These are phyloP conservation scores for Didymella arachidicola DNA, from an alignment of 2,329 filamentous ascomycete species.

Conservation along the genomic window DNA sequence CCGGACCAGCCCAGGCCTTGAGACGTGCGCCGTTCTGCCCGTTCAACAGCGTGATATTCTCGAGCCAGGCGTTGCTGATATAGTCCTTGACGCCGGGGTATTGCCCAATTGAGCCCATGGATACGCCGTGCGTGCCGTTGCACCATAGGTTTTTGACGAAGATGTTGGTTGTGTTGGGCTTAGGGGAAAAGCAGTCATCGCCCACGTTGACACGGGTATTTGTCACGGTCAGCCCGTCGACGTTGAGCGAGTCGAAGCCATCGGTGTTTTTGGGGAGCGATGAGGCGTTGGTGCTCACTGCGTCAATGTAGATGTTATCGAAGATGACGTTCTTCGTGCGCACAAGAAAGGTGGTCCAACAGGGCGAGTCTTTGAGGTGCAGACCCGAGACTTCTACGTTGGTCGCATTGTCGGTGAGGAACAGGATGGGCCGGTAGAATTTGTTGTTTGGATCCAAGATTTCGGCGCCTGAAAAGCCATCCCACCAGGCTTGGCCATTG, in stretches of 20 bases:
- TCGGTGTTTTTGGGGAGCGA: constrained; percentile 67
- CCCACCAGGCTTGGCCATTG: constrained; percentile 61
- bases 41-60: constrained; percentile 66
- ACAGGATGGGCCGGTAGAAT: constrained; percentile 67
- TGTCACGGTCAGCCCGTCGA: constrained; percentile 58
- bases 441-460: constrained; percentile 63
- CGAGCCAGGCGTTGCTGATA: constrained; percentile 59
- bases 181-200: constrained; percentile 45
- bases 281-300: constrained; percentile 59
- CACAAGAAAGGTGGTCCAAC: constrained; percentile 70
- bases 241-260: constrained; percentile 68
- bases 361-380: constrained; percentile 67
- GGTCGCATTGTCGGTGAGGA: constrained; percentile 68
- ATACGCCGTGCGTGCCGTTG: constrained; percentile 46
- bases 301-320: constrained; percentile 63
- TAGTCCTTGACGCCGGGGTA: constrained; percentile 44
- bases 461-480: constrained; percentile 55
- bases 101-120: constrained; percentile 45
- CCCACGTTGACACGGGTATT: constrained; percentile 49
- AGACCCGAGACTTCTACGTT: constrained; percentile 66
- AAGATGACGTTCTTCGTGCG: constrained; percentile 64
- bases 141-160: constrained; percentile 46
- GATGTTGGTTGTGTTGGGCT: constrained; percentile 48
- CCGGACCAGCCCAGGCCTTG: constrained; percentile 67
- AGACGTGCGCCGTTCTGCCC: constrained; percentile 64